Conservation (phyloP, 1,284 basidiomycete genomes). For the Ceratorhiza oryzae-sativae region DNA sequence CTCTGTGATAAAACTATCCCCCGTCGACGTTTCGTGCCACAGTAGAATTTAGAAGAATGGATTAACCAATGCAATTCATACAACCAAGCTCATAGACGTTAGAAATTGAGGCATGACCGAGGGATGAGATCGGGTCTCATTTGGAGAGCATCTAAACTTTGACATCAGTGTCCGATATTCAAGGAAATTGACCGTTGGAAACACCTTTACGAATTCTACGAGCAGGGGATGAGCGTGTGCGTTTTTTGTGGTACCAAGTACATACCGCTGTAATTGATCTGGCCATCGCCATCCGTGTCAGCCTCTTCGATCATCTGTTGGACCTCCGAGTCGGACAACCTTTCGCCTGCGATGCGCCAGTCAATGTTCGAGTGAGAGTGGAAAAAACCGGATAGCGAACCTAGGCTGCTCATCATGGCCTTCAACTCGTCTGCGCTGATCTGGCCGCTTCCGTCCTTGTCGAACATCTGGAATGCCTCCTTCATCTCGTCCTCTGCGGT, state of each 20-base stretch:
- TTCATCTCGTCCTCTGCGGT: slow-evolving; percentile 68
- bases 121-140: not conserved
- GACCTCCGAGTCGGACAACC: slow-evolving; percentile 55
- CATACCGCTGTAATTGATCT: slow-evolving; percentile 48
- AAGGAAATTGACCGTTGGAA: no score
- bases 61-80: no score
- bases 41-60: no score
- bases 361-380: slow-evolving; percentile 23
- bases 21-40: no score
- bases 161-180: no score
- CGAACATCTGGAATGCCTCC: slow-evolving; percentile 70
- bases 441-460: slow-evolving; percentile 67
- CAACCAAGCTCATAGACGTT: no score
- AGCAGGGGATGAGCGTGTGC: not conserved
- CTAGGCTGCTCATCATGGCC: slow-evolving; percentile 58
- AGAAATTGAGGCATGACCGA: no score
- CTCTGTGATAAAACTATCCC: no score
- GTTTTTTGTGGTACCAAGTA: not conserved
- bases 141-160: not conserved
- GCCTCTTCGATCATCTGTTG: slow-evolving; percentile 59
- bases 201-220: slow-evolving; percentile 38
- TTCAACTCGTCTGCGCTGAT: slow-evolving; percentile 64
- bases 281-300: slow-evolving; percentile 57
- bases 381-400: slow-evolving; percentile 46
- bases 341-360: slow-evolving; percentile 48